Evolutionary conservation across 345 rosid genomes (phyloP).

Genomic region (Hibiscus syriacus): DNA sequence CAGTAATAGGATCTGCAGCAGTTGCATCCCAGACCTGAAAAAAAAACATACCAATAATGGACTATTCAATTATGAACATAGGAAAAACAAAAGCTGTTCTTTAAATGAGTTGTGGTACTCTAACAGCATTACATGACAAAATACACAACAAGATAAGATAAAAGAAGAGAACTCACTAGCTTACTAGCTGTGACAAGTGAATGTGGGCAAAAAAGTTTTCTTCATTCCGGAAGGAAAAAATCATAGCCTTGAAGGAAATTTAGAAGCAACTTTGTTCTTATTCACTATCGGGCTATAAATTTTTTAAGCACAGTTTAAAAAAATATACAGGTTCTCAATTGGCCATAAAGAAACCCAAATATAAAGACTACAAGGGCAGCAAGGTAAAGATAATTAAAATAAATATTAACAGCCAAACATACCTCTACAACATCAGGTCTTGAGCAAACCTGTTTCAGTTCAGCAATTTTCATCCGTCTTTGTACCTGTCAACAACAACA

Average conservation of each 20-base stretch:
- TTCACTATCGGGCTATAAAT: not conserved
- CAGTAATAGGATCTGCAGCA: constrained; percentile 91
- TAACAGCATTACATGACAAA: not conserved
- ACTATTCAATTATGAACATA: not conserved
- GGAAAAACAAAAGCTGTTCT: not conserved
- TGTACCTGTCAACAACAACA: constrained; percentile 48
- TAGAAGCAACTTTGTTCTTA: too few species aligned
- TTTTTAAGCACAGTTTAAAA: not conserved
- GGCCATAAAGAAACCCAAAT: not conserved
- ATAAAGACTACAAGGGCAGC: not conserved
- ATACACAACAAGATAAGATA: too few species aligned
- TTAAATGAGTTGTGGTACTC: not conserved
- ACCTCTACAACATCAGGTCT: constrained; percentile 99
- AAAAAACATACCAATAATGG: not conserved
- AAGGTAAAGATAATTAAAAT: not conserved
- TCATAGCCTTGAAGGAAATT: too few species aligned
- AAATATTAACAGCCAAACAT: constrained; percentile 4
- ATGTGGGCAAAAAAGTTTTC: too few species aligned
- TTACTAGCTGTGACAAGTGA: too few species aligned
- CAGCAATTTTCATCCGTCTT: constrained; percentile 90
- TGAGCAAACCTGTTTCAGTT: constrained; percentile 83
- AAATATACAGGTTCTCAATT: not conserved
- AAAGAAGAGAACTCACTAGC: too few species aligned
- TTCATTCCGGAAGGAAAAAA: not conserved
- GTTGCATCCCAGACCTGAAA: constrained; percentile 98